phyloP scores from a whole-genome alignment of 257 asterid genomes.

The Perilla frutescens region DNA sequence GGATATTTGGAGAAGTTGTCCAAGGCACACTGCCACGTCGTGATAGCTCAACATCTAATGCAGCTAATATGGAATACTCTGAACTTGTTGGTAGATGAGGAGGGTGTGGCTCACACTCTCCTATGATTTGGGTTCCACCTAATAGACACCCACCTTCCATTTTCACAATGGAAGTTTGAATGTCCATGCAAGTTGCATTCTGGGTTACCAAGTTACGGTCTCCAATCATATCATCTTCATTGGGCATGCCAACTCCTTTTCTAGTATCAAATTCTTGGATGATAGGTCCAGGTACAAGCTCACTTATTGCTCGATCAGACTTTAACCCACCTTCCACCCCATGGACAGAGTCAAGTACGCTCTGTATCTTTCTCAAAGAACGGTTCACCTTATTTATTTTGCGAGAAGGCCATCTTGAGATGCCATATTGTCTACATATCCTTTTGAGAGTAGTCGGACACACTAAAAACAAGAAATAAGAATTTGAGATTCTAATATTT shows the following conservation, averaged over 20 bases:
- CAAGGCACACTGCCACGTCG: conserved; percentile 41
- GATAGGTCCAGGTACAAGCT: conserved; percentile 54
- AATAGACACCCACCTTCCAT: conserved; percentile 54
- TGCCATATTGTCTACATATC: conserved; percentile 89
- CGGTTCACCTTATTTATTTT: conserved; percentile 87
- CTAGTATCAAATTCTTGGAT: conserved; percentile 47
- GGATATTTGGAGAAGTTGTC: conserved; percentile 41
- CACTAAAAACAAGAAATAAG: conserved; percentile 50
- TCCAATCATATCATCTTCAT: conserved; percentile 28
- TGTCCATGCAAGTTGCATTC: conserved; percentile 38
- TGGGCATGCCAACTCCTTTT: conserved; percentile 28
- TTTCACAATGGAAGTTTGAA: conserved; percentile 49
- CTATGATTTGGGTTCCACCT: conserved; percentile 39
- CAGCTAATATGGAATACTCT: conserved; percentile 41
- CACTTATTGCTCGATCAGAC: conserved; percentile 65
- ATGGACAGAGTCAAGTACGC: conserved; percentile 80
- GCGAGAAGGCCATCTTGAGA: conserved; percentile 94
- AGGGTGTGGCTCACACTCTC: conserved; percentile 31
- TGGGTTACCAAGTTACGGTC: conserved; percentile 36
- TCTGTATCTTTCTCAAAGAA: conserved; percentile 73
- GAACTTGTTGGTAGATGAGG: conserved; percentile 23
- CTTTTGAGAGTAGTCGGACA: conserved; percentile 93
- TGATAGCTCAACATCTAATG: conserved; percentile 38
- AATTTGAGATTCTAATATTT: not conserved
- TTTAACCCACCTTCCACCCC: conserved; percentile 79